These are phyloP conservation scores for Cladobotryum protrusum DNA, from an alignment of 2,329 filamentous ascomycete genomes.

Conservation along the genomic window DNA sequence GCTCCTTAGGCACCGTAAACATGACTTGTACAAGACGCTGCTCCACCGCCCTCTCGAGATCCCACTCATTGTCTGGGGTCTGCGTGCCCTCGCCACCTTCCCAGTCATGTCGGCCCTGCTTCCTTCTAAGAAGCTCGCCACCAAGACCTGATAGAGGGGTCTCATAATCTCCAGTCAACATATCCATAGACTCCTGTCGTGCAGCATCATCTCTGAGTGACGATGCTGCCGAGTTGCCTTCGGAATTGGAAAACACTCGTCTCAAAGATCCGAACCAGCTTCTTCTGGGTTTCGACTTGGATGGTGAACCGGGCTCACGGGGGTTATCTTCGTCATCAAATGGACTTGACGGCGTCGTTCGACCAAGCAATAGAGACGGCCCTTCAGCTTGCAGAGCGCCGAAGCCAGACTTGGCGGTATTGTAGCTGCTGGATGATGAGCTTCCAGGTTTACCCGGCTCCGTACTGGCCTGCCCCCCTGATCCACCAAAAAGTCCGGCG, in stretches of 20 bases:
- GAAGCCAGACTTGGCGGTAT: constrained; percentile 50
- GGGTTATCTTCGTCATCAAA: constrained; percentile 31
- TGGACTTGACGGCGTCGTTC: constrained; percentile 14
- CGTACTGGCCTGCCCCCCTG: constrained; percentile 17
- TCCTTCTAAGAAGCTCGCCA: constrained; percentile 46
- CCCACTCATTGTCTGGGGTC: constrained; percentile 61
- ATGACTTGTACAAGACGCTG: constrained; percentile 71
- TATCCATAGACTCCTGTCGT: constrained; percentile 26
- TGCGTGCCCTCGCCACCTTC: constrained; percentile 29
- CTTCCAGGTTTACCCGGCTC: constrained; percentile 32
- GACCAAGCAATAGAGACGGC: constrained; percentile 38
- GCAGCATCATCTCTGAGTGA: constrained; percentile 22
- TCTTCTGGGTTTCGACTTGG: constrained; percentile 49
- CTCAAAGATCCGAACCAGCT: constrained; percentile 64
- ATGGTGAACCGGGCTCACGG: constrained; percentile 46
- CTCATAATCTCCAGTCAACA: constrained; percentile 38
- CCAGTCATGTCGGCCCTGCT: constrained; percentile 52
- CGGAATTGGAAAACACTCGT: constrained; percentile 51
- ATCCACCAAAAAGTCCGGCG: constrained; percentile 22
- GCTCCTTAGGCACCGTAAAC: constrained; percentile 88
- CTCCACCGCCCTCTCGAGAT: constrained; percentile 68
- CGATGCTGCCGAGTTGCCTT: constrained; percentile 24
- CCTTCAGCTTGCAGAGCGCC: constrained; percentile 47
- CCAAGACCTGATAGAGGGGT: constrained; percentile 37
- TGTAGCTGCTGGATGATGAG: constrained; percentile 41